A percentile compares a stretch with the other conserved stretches of the same genome.
phyloP scores from a whole-genome alignment of 352 stramenopile species.

The Phytophthora citricola region DNA sequence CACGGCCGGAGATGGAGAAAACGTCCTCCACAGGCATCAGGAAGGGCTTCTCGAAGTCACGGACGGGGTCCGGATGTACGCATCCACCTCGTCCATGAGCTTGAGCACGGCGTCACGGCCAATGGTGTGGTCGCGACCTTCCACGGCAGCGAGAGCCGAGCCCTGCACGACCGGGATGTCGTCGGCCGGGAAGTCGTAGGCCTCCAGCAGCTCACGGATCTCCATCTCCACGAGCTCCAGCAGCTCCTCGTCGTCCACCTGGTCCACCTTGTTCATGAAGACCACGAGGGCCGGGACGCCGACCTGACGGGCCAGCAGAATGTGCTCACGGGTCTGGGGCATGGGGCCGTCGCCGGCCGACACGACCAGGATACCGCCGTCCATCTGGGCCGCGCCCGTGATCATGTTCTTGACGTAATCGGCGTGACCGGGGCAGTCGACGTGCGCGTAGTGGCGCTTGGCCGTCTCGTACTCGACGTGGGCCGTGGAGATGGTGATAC shows the following conservation, averaged over 20 bases:
- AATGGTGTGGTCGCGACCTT: slow-evolving; percentile 89
- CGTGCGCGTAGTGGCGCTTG: slow-evolving; percentile 81
- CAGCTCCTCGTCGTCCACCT: slow-evolving; percentile 43
- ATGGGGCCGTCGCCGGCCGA: slow-evolving; percentile 79
- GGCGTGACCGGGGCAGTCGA: slow-evolving; percentile 95
- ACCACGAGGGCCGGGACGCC: slow-evolving; percentile 93
- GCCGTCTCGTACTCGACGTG: slow-evolving; percentile 39
- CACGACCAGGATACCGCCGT: slow-evolving; percentile 92
- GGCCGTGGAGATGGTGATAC: slow-evolving; percentile 43
- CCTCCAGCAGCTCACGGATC: slow-evolving; percentile 71
- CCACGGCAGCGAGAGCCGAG: slow-evolving; percentile 93
- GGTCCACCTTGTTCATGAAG: slow-evolving; percentile 96
- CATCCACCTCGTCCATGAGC: slow-evolving; percentile 92
- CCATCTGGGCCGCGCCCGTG: slow-evolving; percentile 97
- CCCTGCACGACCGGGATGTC: slow-evolving; percentile 95
- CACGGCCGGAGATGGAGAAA: slow-evolving; percentile 97
- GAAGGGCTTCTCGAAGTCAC: slow-evolving; percentile 97
- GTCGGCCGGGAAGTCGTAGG: slow-evolving; percentile 97
- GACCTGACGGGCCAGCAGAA: slow-evolving; percentile 95
- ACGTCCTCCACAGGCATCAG: slow-evolving; percentile 98
- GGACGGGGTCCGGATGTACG: slow-evolving; percentile 88
- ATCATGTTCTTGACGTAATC: slow-evolving; percentile 97
- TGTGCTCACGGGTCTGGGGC: slow-evolving; percentile 97
- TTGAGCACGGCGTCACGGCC: slow-evolving; percentile 90
- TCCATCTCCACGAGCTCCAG: slow-evolving; percentile 51